Evolutionary conservation across 208 protist species (phyloP).

Genomic region (Naegleria gruberi): DNA sequence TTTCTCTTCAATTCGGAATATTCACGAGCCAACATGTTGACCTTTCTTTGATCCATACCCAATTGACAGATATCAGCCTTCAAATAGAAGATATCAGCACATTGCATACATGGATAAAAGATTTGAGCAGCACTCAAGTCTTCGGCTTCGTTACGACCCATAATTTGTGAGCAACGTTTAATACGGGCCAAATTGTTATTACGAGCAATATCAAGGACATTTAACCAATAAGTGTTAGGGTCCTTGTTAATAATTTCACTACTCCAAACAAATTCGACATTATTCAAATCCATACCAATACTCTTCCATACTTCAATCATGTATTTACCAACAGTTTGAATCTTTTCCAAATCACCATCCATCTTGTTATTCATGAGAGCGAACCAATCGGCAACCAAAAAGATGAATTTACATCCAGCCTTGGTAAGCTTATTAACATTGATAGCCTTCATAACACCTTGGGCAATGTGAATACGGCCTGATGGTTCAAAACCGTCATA

Average conservation of each 20-base stretch:
- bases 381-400: slow-evolving; percentile 99
- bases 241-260: slow-evolving; percentile 91
- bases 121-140: slow-evolving; percentile 91
- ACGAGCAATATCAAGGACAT: slow-evolving; percentile 92
- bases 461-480: slow-evolving; percentile 98
- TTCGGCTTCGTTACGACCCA: slow-evolving; percentile 92
- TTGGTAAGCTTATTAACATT: slow-evolving; percentile 97
- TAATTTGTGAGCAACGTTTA: slow-evolving; percentile 96
- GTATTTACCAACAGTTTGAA: slow-evolving; percentile 89
- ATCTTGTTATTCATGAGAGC: slow-evolving; percentile 99
- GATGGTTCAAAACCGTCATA: slow-evolving; percentile 99
- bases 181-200: slow-evolving; percentile 86
- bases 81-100: slow-evolving; percentile 97
- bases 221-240: slow-evolving; percentile 86
- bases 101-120: slow-evolving; percentile 98
- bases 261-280: slow-evolving; percentile 92
- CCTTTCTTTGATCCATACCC: slow-evolving; percentile 98
- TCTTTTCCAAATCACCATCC: slow-evolving; percentile 94
- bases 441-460: slow-evolving; percentile 96
- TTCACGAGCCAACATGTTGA: slow-evolving; percentile 98
- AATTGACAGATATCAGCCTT: slow-evolving; percentile 98
- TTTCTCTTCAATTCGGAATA: slow-evolving; percentile 83
- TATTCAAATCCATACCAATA: slow-evolving; percentile 91
- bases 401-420: slow-evolving; percentile 90
- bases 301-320: slow-evolving; percentile 98